Evolutionary conservation across 2,329 filamentous ascomycete species (phyloP), one percentile per base, ranked within the genome.

Genomic region (Stachybotrys echinatus): DNA sequence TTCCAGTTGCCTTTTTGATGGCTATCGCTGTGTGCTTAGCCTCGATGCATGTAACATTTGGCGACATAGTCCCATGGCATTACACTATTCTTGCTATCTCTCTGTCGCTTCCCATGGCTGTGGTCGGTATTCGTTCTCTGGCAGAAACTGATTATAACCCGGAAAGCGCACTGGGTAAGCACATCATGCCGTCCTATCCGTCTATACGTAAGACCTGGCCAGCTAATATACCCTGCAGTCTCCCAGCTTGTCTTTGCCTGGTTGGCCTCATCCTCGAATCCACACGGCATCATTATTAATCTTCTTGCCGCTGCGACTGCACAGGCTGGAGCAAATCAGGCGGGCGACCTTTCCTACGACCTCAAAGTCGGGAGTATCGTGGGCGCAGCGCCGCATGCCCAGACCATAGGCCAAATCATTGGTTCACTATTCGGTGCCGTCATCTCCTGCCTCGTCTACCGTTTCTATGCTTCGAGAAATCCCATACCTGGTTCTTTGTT

Each of bases 141-240:
- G 45, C 45, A 47, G 45, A 47, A 38, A 47, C 45, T 31, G 27
- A 47, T 22, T 47, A 47, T 27, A 47, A 47, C 31, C 45, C 45
- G 23, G 23, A 37, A 37, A 47, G 45, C 37, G 23, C 45, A 17
- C 27, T 38, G 17, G 23, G 45, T 47, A 47, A 20, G 45, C 38
- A 42, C 38, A 42, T 18, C 6, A 20, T 42, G 38, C n/a, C 38
- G 17, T 42, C 17, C 38, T n/a, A 31, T 31, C 27, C 12, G 27
- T 7, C 6, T 31, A 6, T 12, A 31, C 6, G 27, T 31, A 31
- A 7, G 27, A 31, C 12, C 12, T 31, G n/a, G n/a, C n/a, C n/a
- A n/a, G 27, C 27, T 31, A 31, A 31, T 12, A 31, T 12, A 12
- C 7, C 12, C 7, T 7, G 7, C 17, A 42, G 38, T 20, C 17